phyloP scores from a whole-genome alignment of 1,284 basidiomycete genomes.

The Marasmius fiardii region DNA sequence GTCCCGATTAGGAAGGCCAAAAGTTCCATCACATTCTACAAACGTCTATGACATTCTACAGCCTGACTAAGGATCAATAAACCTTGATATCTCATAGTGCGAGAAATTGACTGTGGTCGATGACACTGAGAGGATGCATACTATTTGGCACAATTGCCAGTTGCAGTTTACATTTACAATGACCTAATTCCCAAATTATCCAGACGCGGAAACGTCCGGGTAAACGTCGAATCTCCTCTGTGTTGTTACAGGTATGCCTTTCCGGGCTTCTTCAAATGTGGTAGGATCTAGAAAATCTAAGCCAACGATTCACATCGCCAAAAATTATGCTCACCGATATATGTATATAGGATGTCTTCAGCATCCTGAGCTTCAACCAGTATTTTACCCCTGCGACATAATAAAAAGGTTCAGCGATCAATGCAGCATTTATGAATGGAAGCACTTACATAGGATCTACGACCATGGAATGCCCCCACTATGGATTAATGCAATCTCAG shows the following conservation, averaged over 20 bases:
- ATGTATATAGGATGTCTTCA: constrained; percentile 78
- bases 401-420: constrained; percentile 8
- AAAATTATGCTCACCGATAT: constrained; percentile 65
- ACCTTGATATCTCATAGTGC: too few relatives aligned
- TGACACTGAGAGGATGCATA: neutral
- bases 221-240: constrained; percentile 95
- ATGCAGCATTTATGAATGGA: neutral
- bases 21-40: constrained; percentile 37
- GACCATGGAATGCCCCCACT: constrained; percentile 91
- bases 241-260: constrained; percentile 82
- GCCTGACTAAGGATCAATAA: neutral
- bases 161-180: too few relatives aligned
- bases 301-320: constrained; percentile 2
- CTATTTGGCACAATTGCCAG: too few relatives aligned
- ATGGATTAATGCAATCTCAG: constrained; percentile 8
- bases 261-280: constrained; percentile 64
- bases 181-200: neutral
- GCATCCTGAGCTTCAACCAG: constrained; percentile 76
- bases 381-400: constrained; percentile 66
- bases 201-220: constrained; percentile 49
- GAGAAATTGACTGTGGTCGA: neutral
- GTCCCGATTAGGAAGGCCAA: neutral
- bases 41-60: constrained; percentile 37
- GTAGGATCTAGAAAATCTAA: constrained; percentile 58
- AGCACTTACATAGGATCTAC: constrained; percentile 83